Percentiles rank a stretch among this genome's conserved stretches.
Conservation (phyloP, 1,284 basidiomycete species). For the Irpex sp. region DNA sequence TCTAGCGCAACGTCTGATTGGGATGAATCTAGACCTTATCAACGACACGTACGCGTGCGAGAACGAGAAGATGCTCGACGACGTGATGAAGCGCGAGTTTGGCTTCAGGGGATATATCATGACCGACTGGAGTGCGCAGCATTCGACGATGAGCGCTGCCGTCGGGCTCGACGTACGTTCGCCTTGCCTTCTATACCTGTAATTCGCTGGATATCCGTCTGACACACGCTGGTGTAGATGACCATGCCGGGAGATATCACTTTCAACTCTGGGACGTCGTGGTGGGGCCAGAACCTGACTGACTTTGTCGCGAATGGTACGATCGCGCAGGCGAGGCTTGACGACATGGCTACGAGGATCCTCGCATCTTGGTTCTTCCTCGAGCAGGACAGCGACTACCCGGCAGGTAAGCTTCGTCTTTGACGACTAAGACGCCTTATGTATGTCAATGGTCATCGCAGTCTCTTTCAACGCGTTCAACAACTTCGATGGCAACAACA, state of each 20-base stretch:
- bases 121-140: conserved; percentile 67
- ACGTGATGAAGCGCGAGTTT: conserved; percentile 75
- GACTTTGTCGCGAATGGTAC: conserved; percentile 66
- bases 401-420: conserved; percentile 26
- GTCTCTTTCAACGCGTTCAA: conserved; percentile 61
- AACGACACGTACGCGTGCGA: conserved; percentile 82
- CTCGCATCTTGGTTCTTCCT: conserved; percentile 60
- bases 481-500: conserved; percentile 50
- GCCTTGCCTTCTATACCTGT: conserved; percentile 20
- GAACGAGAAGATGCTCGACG: conserved; percentile 73
- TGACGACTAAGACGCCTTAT: not conserved
- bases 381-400: conserved; percentile 64
- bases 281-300: conserved; percentile 63
- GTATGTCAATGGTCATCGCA: not conserved
- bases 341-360: conserved; percentile 69
- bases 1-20: not conserved
- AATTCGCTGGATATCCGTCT: not conserved
- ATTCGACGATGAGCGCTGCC: conserved; percentile 54
- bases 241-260: conserved; percentile 72
- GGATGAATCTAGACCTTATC: conserved; percentile 42
- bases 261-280: conserved; percentile 46
- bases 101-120: conserved; percentile 77
- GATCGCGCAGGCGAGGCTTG: conserved; percentile 59
- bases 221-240: conserved; percentile 35
- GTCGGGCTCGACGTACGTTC: conserved; percentile 64